A percentile compares a stretch with the other conserved stretches of the same genome.
Evolutionary conservation across 352 stramenopile genomes (phyloP).

Genomic region (Phytophthora fragariae): DNA sequence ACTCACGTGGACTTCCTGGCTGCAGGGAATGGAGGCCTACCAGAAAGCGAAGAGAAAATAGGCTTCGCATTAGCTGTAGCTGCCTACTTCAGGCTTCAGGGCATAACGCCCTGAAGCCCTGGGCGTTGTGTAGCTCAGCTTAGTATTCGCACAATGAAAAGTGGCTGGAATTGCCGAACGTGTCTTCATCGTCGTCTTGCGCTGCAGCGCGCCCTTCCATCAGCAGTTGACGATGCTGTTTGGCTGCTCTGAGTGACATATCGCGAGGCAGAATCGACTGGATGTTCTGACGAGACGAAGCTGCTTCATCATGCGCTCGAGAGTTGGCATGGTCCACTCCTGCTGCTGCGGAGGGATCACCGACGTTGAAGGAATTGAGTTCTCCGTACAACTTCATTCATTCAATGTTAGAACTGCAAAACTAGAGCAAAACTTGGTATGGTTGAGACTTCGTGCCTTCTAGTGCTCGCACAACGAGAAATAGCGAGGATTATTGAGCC

Average conservation of each 20-base stretch:
- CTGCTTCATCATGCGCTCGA: background rate
- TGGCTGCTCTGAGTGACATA: constrained; percentile 39
- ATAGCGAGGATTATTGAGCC: constrained; percentile 13
- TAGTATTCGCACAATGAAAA: constrained; percentile 15
- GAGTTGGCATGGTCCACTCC: constrained; percentile 32
- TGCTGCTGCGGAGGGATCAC: constrained; percentile 51
- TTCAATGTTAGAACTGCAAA: too few relatives aligned
- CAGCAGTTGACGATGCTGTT: constrained; percentile 26
- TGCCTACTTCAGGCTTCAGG: too few relatives aligned
- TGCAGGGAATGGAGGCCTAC: constrained; percentile 69
- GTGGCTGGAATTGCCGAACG: background rate
- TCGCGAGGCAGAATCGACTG: constrained; percentile 24
- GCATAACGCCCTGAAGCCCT: too few relatives aligned
- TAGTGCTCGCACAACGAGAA: constrained; percentile 38
- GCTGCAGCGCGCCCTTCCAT: constrained; percentile 37
- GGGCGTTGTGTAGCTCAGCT: background rate
- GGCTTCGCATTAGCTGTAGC: background rate
- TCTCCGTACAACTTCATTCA: constrained; percentile 3
- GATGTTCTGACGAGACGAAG: constrained; percentile 21
- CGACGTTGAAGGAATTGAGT: constrained; percentile 43
- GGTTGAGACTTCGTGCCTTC: background rate
- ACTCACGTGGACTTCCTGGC: constrained; percentile 64
- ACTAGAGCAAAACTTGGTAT: too few relatives aligned
- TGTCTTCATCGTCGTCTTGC: constrained; percentile 7
- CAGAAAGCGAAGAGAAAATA: constrained; percentile 52